phyloP scores from a whole-genome alignment of 2,329 filamentous ascomycete species.

The Zasmidium citrigriseum region DNA sequence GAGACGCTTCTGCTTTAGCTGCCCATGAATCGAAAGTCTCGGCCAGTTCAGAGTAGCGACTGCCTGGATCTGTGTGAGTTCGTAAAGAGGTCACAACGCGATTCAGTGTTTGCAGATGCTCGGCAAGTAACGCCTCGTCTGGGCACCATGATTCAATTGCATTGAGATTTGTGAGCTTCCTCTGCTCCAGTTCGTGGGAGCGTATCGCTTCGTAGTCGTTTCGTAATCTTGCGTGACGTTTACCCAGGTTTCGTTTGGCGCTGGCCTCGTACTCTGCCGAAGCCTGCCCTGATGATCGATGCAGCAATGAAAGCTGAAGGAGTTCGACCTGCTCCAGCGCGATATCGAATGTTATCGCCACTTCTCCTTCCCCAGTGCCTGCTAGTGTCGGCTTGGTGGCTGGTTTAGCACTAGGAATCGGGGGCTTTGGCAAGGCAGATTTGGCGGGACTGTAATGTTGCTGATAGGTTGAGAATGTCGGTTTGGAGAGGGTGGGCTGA shows the following conservation, averaged over 20 bases:
- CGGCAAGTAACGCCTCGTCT: slow-evolving; percentile 48
- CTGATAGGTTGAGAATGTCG: slow-evolving; percentile 63
- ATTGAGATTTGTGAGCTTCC: slow-evolving; percentile 53
- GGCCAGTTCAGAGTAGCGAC: slow-evolving; percentile 58
- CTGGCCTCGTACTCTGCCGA: slow-evolving; percentile 57
- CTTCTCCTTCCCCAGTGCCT: slow-evolving; percentile 56
- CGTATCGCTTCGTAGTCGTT: slow-evolving; percentile 38
- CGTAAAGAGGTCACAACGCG: slow-evolving; percentile 59
- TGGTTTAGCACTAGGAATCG: slow-evolving; percentile 56
- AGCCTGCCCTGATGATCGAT: slow-evolving; percentile 54
- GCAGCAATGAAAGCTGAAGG: slow-evolving; percentile 65
- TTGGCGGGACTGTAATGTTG: slow-evolving; percentile 70
- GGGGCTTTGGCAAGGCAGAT: slow-evolving; percentile 60
- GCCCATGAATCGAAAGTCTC: slow-evolving; percentile 63
- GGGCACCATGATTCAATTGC: slow-evolving; percentile 56
- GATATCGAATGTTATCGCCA: slow-evolving; percentile 26
- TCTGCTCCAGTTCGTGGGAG: slow-evolving; percentile 27
- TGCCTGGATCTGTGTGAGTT: slow-evolving; percentile 57
- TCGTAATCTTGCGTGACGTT: slow-evolving; percentile 29
- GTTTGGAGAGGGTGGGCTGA: slow-evolving; percentile 42
- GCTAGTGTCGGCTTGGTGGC: slow-evolving; percentile 53
- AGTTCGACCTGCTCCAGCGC: slow-evolving; percentile 59
- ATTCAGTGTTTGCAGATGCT: slow-evolving; percentile 60
- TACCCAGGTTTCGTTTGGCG: slow-evolving; percentile 45
- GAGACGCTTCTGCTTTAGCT: slow-evolving; percentile 26